These are phyloP conservation scores for Hypoxylon perforatum DNA, from an alignment of 495 filamentous ascomycete species.

Conservation along the genomic window DNA sequence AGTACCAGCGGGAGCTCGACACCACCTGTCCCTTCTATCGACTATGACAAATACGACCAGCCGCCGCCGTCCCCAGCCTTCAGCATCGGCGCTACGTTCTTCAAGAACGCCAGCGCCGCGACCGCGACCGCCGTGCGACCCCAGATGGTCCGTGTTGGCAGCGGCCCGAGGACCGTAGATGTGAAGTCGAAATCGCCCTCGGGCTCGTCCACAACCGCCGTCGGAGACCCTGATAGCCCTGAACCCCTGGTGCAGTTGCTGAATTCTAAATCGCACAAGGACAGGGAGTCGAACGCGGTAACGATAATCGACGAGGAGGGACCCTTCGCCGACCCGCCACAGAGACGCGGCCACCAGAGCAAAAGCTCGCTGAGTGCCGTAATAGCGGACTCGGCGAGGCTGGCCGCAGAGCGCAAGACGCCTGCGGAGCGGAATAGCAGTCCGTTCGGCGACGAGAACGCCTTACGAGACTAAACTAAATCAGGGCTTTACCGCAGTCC, in stretches of 20 bases:
- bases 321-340: conserved; percentile 70
- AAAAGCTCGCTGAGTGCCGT: conserved; percentile 63
- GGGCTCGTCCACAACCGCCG: conserved; percentile 8
- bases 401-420: conserved; percentile 46
- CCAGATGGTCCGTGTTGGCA: conserved; percentile 65
- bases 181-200: conserved; percentile 48
- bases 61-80: conserved; percentile 64
- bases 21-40: conserved; percentile 65
- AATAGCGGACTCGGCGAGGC: conserved; percentile 61
- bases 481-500: conserved; percentile 17
- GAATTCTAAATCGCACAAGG: conserved; percentile 25
- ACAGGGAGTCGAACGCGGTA: conserved; percentile 48
- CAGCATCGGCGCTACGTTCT: conserved; percentile 72
- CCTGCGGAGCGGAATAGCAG: conserved; percentile 53
- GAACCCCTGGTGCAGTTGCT: conserved; percentile 23
- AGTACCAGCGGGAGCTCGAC: conserved; percentile 58
- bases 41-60: conserved; percentile 61
- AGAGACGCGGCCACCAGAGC: conserved; percentile 44
- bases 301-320: conserved; percentile 67
- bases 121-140: conserved; percentile 64
- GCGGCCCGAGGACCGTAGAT: conserved; percentile 57
- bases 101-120: conserved; percentile 67
- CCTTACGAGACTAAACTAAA: conserved; percentile 57
- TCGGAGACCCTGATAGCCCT: conserved; percentile 28
- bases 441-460: conserved; percentile 68